phyloP scores from a whole-genome alignment of 2,329 filamentous ascomycete genomes.

The Gnomoniopsis smithogilvyi region DNA sequence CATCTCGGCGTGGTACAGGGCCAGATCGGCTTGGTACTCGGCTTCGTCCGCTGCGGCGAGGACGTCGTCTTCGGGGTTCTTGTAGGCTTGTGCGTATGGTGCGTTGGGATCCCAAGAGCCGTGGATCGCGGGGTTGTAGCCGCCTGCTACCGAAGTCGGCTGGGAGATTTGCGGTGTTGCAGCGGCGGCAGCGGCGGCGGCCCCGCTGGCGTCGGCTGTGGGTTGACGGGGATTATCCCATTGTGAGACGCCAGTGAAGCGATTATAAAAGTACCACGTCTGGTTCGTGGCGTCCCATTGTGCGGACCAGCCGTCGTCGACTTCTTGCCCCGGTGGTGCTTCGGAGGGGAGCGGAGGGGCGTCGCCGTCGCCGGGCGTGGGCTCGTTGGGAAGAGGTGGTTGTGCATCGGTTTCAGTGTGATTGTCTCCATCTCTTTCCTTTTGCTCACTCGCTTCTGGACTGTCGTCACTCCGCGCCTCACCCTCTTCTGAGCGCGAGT shows the following conservation, averaged over 20 bases:
- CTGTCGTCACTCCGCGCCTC: slow-evolving; percentile 14
- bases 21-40: slow-evolving; percentile 27
- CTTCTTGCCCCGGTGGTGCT: slow-evolving; percentile 37
- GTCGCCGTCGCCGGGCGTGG: neutral
- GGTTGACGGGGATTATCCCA: slow-evolving; percentile 85
- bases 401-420: neutral
- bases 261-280: slow-evolving; percentile 82
- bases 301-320: slow-evolving; percentile 76
- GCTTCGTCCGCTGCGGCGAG: slow-evolving; percentile 22
- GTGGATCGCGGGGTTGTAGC: slow-evolving; percentile 95
- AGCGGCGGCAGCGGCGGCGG: slow-evolving; percentile 24
- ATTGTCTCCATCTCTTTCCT: neutral
- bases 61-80: slow-evolving; percentile 32
- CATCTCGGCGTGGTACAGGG: slow-evolving; percentile 32
- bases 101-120: slow-evolving; percentile 94
- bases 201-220: slow-evolving; percentile 32
- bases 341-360: slow-evolving; percentile 41
- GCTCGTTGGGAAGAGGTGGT: slow-evolving; percentile 16
- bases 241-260: slow-evolving; percentile 69
- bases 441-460: neutral
- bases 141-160: slow-evolving; percentile 52
- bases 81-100: slow-evolving; percentile 74
- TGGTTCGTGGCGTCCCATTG: slow-evolving; percentile 69
- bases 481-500: slow-evolving; percentile 16
- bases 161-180: slow-evolving; percentile 25